Evolutionary conservation across 1,139 yeast genomes (phyloP).

Genomic region (Suhomyces taliae): DNA sequence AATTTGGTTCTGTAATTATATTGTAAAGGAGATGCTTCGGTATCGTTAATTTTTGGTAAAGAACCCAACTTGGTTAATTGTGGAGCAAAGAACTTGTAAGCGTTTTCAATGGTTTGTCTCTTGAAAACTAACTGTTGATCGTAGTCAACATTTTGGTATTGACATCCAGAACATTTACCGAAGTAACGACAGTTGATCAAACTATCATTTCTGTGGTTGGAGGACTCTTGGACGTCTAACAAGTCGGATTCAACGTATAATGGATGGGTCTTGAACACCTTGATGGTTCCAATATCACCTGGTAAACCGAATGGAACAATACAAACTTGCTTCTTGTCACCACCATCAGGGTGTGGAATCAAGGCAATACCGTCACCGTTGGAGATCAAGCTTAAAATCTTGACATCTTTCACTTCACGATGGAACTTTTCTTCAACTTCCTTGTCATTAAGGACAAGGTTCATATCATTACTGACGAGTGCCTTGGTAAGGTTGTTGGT

Average conservation of each 20-base stretch:
- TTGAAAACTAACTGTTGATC: conserved; percentile 71
- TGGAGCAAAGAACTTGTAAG: conserved; percentile 75
- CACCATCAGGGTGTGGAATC: conserved; percentile 54
- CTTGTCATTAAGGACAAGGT: conserved; percentile 59
- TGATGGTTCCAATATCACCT: conserved; percentile 73
- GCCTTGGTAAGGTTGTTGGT: conserved; percentile 44
- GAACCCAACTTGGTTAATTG: conserved; percentile 24
- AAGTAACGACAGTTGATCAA: conserved; percentile 49
- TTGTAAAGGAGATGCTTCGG: conserved; percentile 78
- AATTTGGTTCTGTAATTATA: conserved; percentile 84
- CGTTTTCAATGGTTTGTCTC: conserved; percentile 72
- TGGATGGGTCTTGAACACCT: conserved; percentile 78
- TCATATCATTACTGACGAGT: conserved; percentile 63
- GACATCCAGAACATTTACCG: conserved; percentile 77
- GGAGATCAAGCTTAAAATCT: conserved; percentile 59
- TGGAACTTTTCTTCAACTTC: conserved; percentile 54
- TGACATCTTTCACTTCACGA: conserved; percentile 58
- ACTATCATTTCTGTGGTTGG: conserved; percentile 50
- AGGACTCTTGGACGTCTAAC: conserved; percentile 46
- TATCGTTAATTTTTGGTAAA: conserved; percentile 61
- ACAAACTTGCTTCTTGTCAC: conserved; percentile 42
- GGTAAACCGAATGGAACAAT: conserved; percentile 86
- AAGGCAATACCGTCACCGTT: conserved; percentile 80
- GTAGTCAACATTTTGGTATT: conserved; percentile 79
- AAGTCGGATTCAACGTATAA: conserved; percentile 75